Base-by-base conservation (phyloP, 768 basidiomycete species). In the Suillus brevipes region DNA sequence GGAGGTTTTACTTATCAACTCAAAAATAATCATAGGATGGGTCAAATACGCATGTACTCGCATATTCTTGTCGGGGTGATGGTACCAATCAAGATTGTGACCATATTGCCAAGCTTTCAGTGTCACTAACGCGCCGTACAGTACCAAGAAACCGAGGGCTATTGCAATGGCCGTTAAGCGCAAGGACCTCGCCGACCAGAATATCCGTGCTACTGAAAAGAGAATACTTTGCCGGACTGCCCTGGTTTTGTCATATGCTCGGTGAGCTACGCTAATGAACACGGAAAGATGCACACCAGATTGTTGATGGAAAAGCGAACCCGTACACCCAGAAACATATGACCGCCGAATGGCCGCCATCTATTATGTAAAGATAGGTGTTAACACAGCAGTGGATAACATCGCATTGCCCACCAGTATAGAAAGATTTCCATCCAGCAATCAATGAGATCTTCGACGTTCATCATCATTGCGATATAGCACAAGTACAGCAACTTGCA, bases 221-320 rank as follows among this genome's bases (percentile, higher is more conserved):
- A 72, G 43, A 7, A 71, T 68, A 61, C 71, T 72, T 52, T 66
- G 64, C 16, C 71, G 71, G 23, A 71, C 67, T 3, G 67, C 62
- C 71, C 71, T 58, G 57, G 18, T 18, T 10, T 28, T 71, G 28
- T 43, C 20, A 49, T 18, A 14, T 28, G 9, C 50, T 16, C 64
- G 16, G 53, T 37, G 23, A 49, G 9, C 9, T 25, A 18, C 45
- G 6, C 5, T 16, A 12, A 25, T 6, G 2, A 18, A 59, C 18
- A 20, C 28, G 4, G 25, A n/a, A 38, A 37, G 25, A 10, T 31
- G 66, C 71, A 42, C 36, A 71, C 71, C 71, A 71, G n/a, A 66
- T 2, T 25, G 66, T 28, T 63, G 55, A 64, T 16, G 67, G 66
- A 25, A 66, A 64, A 31, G 66, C 20, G 8, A 70, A 36, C 31